phyloP scores from a whole-genome alignment of 345 rosid species.

The Eutrema yunnanense region DNA sequence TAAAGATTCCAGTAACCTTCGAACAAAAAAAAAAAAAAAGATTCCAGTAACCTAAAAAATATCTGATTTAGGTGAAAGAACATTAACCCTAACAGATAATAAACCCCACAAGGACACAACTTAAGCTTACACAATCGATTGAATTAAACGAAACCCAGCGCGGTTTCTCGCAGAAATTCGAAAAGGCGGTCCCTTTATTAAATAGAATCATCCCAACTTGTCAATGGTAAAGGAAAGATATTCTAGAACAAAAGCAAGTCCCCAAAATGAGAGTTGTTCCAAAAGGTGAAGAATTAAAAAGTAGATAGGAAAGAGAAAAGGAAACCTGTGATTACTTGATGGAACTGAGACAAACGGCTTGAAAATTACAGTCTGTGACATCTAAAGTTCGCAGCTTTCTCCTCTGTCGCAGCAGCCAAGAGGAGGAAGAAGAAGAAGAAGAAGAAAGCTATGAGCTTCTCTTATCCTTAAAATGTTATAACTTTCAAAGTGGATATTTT shows the following conservation, averaged over 20 bases:
- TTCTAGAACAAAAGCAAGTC: neutral
- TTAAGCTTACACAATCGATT: conserved; percentile 1
- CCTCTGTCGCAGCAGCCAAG: neutral
- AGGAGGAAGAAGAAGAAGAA: conserved; percentile 8
- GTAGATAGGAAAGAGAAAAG: neutral
- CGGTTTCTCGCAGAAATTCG: neutral
- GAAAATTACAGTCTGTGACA: conserved; percentile 31
- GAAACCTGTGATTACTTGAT: conserved; percentile 35
- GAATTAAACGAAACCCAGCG: neutral
- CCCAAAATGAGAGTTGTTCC: neutral
- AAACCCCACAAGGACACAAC: neutral
- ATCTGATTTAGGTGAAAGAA: neutral
- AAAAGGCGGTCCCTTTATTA: neutral
- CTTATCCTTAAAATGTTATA: conserved; percentile 12
- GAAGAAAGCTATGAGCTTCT: neutral
- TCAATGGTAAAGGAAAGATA: neutral
- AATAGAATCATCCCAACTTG: neutral
- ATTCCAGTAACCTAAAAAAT: neutral
- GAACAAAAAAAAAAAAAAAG: too few relatives aligned
- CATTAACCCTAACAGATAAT: conserved; percentile 7
- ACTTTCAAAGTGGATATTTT: conserved; percentile 12
- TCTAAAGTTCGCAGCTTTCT: conserved; percentile 21
- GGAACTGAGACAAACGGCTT: conserved; percentile 34
- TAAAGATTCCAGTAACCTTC: neutral
- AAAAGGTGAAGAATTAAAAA: neutral